A percentile compares a stretch with the other conserved stretches of the same genome.
These are phyloP conservation scores for Camelina sativa DNA, from an alignment of 345 rosid species.

Conservation along the genomic window DNA sequence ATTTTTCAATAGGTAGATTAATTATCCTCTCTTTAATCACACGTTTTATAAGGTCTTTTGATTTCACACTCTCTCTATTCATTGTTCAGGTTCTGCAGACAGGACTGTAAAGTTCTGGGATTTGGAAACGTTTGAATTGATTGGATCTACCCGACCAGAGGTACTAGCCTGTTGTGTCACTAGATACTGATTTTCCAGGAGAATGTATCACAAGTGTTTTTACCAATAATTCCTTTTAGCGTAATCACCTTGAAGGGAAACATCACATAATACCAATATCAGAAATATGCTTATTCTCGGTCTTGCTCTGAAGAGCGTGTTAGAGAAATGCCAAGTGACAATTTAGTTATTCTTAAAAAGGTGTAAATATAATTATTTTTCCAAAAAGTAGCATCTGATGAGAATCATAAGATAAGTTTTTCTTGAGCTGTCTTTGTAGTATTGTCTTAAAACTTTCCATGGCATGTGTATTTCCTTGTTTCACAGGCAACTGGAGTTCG, in stretches of 20 bases:
- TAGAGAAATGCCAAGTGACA: background rate
- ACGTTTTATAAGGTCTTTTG: conserved; percentile 22
- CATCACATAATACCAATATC: background rate
- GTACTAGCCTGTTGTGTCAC: conserved; percentile 49
- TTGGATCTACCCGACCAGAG: conserved; percentile 95
- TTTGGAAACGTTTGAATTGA: conserved; percentile 95
- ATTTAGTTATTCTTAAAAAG: background rate
- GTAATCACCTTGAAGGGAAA: conserved; percentile 13
- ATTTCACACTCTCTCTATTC: conserved; percentile 29
- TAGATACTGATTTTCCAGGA: conserved; percentile 18
- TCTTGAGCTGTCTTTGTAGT: conserved; percentile 11
- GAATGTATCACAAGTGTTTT: background rate
- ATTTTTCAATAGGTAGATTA: conserved; percentile 7
- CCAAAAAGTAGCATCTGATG: conserved; percentile 18
- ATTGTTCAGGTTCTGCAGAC: conserved; percentile 91
- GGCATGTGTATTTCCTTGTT: conserved; percentile 28
- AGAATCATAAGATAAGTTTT: background rate
- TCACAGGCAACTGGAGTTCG: conserved; percentile 81
- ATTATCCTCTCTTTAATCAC: conserved; percentile 13
- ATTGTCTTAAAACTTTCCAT: conserved; percentile 3
- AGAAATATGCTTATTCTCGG: conserved; percentile 4
- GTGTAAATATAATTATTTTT: conserved; percentile 3
- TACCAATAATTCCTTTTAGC: background rate
- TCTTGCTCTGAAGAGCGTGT: background rate
- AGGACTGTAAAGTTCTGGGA: conserved; percentile 98